Conservation (phyloP, 179 eudicot genomes). For the Dionaea muscipula region DNA sequence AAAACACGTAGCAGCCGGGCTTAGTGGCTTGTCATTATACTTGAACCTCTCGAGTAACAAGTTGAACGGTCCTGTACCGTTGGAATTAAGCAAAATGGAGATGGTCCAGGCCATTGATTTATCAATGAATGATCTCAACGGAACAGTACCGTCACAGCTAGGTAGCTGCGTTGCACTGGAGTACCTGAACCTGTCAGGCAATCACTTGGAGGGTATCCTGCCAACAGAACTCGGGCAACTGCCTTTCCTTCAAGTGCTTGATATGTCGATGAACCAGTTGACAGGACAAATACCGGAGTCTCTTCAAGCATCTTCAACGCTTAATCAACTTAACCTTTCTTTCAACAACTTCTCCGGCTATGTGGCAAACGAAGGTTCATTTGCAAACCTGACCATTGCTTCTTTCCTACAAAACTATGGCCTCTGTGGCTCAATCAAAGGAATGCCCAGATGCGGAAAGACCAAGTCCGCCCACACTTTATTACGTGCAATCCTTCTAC, state of each 20-base stretch:
- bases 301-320: conserved; percentile 4
- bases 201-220: not conserved
- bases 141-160: conserved; percentile 50
- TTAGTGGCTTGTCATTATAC: conserved; percentile 56
- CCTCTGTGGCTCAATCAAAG: conserved; percentile 11
- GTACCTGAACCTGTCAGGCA: conserved; percentile 1
- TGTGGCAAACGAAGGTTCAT: conserved; percentile 3
- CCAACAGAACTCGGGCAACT: not conserved
- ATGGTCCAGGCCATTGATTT: conserved; percentile 73
- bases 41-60: conserved; percentile 56
- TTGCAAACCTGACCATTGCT: conserved; percentile 1
- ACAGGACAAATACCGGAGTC: conserved; percentile 7
- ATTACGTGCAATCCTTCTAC: conserved; percentile 4
- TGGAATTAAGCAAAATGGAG: conserved; percentile 73
- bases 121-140: conserved; percentile 45
- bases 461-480: not conserved
- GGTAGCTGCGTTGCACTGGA: conserved; percentile 37
- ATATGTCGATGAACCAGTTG: conserved; percentile 1
- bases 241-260: conserved; percentile 19
- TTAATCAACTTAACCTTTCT: conserved; percentile 6
- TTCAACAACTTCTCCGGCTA: conserved; percentile 5
- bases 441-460: not conserved
- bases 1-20: conserved; percentile 46
- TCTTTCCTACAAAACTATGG: conserved; percentile 4
- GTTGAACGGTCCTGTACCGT: conserved; percentile 48